Base-by-base conservation (phyloP, 169 alveolate genomes). In the Perkinsus marinus region DNA sequence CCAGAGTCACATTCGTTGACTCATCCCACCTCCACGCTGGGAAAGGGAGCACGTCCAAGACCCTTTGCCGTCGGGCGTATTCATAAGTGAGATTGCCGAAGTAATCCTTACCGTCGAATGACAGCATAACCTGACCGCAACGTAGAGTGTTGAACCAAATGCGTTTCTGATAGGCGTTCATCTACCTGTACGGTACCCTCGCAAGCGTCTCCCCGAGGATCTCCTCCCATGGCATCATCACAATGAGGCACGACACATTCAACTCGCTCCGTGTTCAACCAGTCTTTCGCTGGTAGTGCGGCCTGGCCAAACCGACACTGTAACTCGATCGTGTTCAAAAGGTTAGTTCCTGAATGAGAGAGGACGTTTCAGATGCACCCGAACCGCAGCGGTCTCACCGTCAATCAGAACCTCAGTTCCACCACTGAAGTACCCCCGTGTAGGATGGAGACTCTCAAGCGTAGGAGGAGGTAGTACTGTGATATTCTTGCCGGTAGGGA, bases 31-130 rank as follows among this genome's bases (percentile, higher is more conserved):
- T 90, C 43, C 68, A 2, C 91, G 69, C 79, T 19, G 79, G 79
- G 79, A 57, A 90, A 34, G 91, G 91, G 5, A 39, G 46, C 39
- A 90, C 69, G n/a, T 39, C 34, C 0, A 90, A 7, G 38, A 90
- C n/a, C 79, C 91, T 43, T 22, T 90, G 91, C 79, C 91, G 91
- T 43, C 57, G 39, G 39, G 39, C 57, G 69, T 90, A 90, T 47
- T 90, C 91, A 39, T 39, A 90, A 34, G 91, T 43, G 36, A 90
- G 69, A 22, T 90, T 90, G 41, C 91, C 91, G 69, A 39, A 90
- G 69, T 39, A 90, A 13, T 90, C 91, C 41, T n/a, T n/a, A 26
- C 57, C 79, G 39, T 90, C 41, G 69, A 90, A 39, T 5, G 91
- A 39, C 39, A 90, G 39, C 39, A 30, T 39, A 39, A 90, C 91